Conservation (phyloP, 176 grass and related monocot genomes). For the Guadua angustifolia region DNA sequence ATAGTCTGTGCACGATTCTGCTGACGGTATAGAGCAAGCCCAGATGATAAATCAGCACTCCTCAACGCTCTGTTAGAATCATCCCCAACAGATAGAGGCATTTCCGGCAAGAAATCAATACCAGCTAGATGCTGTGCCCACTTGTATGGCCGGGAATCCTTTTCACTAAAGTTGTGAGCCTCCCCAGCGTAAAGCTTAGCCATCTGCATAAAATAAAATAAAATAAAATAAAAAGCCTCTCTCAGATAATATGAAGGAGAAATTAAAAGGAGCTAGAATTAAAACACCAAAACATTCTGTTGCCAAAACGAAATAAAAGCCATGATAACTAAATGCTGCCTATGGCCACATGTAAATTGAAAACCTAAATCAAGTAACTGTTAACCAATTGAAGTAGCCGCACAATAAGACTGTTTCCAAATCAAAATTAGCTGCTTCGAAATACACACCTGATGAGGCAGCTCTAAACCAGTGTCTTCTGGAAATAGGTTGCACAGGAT, state of each 20-base stretch:
- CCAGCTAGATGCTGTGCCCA: constrained; percentile 97
- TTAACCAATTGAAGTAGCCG: background rate
- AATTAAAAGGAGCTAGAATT: background rate
- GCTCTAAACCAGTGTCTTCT: constrained; percentile 86
- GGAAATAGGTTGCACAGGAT: constrained; percentile 97
- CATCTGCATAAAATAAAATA: constrained; percentile 64
- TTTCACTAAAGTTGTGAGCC: constrained; percentile 69
- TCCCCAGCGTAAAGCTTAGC: constrained; percentile 84
- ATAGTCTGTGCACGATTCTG: constrained; percentile 81
- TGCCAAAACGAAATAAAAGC: background rate
- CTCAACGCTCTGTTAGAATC: constrained; percentile 49
- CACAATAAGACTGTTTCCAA: background rate
- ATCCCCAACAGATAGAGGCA: constrained; percentile 53
- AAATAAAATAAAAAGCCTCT: background rate
- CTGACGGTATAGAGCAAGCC: constrained; percentile 71
- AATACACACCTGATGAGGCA: constrained; percentile 78
- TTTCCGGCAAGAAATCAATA: constrained; percentile 88
- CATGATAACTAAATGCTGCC: background rate
- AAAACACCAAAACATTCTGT: background rate
- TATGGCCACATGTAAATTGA: background rate
- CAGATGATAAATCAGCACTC: constrained; percentile 66
- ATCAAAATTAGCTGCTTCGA: constrained; percentile 18
- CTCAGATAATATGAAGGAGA: constrained; percentile 2
- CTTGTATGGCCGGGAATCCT: constrained; percentile 83
- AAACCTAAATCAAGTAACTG: constrained; percentile 8